These are phyloP conservation scores for Alternaria ethzedia DNA, from an alignment of 2,329 filamentous ascomycete species.

Conservation along the genomic window DNA sequence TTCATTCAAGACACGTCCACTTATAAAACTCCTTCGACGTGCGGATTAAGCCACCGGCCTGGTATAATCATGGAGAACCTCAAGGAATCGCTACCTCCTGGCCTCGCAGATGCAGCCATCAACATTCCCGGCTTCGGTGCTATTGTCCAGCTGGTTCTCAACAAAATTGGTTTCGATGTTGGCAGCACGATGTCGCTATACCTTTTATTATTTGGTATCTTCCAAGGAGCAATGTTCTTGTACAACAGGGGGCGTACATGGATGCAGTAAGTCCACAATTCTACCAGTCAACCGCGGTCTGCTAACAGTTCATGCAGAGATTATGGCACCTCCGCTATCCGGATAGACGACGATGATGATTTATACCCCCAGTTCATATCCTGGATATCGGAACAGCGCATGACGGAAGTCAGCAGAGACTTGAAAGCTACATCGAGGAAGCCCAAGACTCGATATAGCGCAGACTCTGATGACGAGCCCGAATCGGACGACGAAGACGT, in stretches of 20 bases:
- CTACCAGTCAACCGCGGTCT: slow-evolving; percentile 8
- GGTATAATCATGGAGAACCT: slow-evolving; percentile 1
- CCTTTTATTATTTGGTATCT: slow-evolving; percentile 51
- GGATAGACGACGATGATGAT: slow-evolving; percentile 54
- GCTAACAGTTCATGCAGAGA: slow-evolving; percentile 26
- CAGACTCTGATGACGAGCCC: slow-evolving; percentile 2
- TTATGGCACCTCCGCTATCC: slow-evolving; percentile 51
- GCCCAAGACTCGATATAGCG: slow-evolving; percentile 18
- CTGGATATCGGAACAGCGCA: slow-evolving; percentile 53
- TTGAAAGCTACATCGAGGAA: slow-evolving; percentile 51
- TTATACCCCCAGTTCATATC: slow-evolving; percentile 52
- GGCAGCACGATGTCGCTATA: slow-evolving; percentile 53
- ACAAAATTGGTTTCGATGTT: slow-evolving; percentile 54
- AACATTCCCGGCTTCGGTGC: slow-evolving; percentile 5
- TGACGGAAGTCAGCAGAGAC: slow-evolving; percentile 43
- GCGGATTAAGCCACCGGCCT: too few species aligned
- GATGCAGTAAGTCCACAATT: background rate
- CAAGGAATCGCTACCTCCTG: background rate
- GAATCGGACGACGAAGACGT: slow-evolving; percentile 27
- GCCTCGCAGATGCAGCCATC: slow-evolving; percentile 4
- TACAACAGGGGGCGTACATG: slow-evolving; percentile 30
- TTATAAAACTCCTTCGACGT: background rate
- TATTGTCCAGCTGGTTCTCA: slow-evolving; percentile 2
- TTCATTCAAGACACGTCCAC: too few species aligned
- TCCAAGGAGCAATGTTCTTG: slow-evolving; percentile 48